phyloP scores from a whole-genome alignment of 208 protist species.

The Trypanosomatidae sp. region DNA sequence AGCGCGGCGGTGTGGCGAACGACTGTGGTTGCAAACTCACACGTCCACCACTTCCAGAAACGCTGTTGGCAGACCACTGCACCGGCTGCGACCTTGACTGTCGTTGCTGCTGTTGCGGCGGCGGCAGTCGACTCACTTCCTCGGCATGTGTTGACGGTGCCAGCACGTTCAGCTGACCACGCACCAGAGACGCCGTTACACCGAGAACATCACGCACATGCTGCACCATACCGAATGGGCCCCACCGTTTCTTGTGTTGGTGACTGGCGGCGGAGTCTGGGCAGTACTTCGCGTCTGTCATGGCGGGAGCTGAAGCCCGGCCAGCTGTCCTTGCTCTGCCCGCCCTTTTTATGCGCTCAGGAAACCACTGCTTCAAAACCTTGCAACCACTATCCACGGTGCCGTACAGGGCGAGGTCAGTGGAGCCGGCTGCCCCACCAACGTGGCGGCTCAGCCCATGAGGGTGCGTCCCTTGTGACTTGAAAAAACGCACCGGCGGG shows the following conservation, averaged over 20 bases:
- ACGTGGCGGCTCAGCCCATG: constrained; percentile 5
- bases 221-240: constrained; percentile 36
- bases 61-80: background rate
- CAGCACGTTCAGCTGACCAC: constrained; percentile 52
- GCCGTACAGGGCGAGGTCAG: background rate
- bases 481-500: constrained; percentile 67
- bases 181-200: constrained; percentile 60
- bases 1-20: background rate
- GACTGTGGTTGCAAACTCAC: background rate
- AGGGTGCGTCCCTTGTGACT: constrained; percentile 16
- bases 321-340: background rate
- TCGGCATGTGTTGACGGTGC: constrained; percentile 9
- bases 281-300: background rate
- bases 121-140: constrained; percentile 5
- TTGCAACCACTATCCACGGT: background rate
- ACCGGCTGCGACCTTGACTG: background rate
- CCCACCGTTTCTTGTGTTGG: constrained; percentile 15
- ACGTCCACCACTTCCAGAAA: background rate
- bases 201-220: constrained; percentile 61
- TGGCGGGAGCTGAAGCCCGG: background rate
- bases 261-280: background rate
- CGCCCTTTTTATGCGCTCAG: background rate
- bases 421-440: background rate
- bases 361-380: background rate
- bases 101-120: background rate